These are phyloP conservation scores for Baudoinia panamericana DNA, from an alignment of 495 filamentous ascomycete species.

Conservation along the genomic window DNA sequence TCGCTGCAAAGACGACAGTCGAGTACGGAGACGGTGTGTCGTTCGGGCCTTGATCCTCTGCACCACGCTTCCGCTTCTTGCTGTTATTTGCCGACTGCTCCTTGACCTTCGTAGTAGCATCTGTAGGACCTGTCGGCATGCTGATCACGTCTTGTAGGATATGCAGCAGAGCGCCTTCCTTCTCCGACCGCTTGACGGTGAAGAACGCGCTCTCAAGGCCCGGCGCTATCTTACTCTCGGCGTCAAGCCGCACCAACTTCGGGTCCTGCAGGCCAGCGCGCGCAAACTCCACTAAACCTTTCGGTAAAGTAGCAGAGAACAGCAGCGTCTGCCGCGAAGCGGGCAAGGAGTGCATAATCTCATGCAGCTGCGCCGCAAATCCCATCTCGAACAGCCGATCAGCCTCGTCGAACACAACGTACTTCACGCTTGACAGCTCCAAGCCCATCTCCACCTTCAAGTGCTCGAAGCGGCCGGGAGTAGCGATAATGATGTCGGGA, in stretches of 20 bases:
- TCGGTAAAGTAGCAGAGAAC: constrained; percentile 89
- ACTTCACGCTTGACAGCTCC: constrained; percentile 70
- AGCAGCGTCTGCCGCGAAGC: constrained; percentile 74
- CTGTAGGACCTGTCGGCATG: constrained; percentile 67
- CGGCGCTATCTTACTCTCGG: constrained; percentile 88
- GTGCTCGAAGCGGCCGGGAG: constrained; percentile 89
- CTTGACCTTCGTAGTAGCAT: constrained; percentile 31
- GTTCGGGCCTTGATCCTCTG: constrained; percentile 33
- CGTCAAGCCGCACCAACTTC: constrained; percentile 71
- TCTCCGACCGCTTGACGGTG: constrained; percentile 77
- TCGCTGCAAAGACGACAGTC: constrained; percentile 86
- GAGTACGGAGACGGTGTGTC: constrained; percentile 63
- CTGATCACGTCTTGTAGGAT: constrained; percentile 84
- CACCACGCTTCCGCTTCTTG: constrained; percentile 39
- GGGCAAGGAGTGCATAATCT: constrained; percentile 84
- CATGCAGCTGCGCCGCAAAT: constrained; percentile 80
- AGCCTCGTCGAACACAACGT: constrained; percentile 94
- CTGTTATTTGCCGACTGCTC: constrained; percentile 25
- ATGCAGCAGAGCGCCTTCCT: constrained; percentile 81
- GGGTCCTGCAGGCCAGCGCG: constrained; percentile 86
- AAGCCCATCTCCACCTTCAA: constrained; percentile 89
- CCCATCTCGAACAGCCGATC: constrained; percentile 97
- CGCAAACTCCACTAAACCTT: constrained; percentile 89
- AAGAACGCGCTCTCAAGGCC: constrained; percentile 92
- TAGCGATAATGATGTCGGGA: constrained; percentile 92